Conservation (phyloP, 495 filamentous ascomycete species). For the Saxophila tyrrhenica region DNA sequence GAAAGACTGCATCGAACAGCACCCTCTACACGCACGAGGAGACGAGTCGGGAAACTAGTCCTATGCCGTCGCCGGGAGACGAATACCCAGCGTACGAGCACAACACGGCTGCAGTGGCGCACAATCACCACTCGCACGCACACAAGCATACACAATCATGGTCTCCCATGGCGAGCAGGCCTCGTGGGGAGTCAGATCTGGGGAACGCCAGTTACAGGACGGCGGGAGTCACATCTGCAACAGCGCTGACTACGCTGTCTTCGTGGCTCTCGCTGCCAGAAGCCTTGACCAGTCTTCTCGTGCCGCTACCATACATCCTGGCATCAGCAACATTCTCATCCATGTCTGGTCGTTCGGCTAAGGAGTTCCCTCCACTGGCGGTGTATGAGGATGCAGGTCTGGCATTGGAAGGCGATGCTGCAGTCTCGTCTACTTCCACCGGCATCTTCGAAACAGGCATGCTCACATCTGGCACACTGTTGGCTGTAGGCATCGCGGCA, state of each 20-base stretch:
- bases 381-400: background rate
- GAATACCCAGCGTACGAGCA: slow-evolving; percentile 1
- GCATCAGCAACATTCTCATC: slow-evolving; percentile 18
- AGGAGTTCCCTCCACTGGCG: slow-evolving; percentile 1
- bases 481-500: slow-evolving; percentile 31
- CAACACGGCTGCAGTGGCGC: slow-evolving; percentile 4
- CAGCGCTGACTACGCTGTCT: background rate
- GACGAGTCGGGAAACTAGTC: slow-evolving; percentile 14
- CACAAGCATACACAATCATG: background rate
- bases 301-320: slow-evolving; percentile 22
- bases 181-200: slow-evolving; percentile 17
- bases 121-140: slow-evolving; percentile 1
- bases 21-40: slow-evolving; percentile 14
- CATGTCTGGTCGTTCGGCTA: background rate
- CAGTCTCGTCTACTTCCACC: background rate
- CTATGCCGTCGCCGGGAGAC: background rate
- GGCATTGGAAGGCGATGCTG: background rate
- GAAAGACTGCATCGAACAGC: slow-evolving; percentile 10
- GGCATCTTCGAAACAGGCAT: slow-evolving; percentile 17
- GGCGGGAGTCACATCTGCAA: slow-evolving; percentile 2
- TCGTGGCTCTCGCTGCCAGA: slow-evolving; percentile 18
- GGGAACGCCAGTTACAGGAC: slow-evolving; percentile 1
- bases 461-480: slow-evolving; percentile 32
- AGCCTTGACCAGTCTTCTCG: slow-evolving; percentile 17
- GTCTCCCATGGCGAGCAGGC: slow-evolving; percentile 11